Percentiles rank a stretch among this genome's conserved stretches.
These are phyloP conservation scores for Phytopythium cucurbitacearum DNA, from an alignment of 352 stramenopile genomes.

Conservation along the genomic window DNA sequence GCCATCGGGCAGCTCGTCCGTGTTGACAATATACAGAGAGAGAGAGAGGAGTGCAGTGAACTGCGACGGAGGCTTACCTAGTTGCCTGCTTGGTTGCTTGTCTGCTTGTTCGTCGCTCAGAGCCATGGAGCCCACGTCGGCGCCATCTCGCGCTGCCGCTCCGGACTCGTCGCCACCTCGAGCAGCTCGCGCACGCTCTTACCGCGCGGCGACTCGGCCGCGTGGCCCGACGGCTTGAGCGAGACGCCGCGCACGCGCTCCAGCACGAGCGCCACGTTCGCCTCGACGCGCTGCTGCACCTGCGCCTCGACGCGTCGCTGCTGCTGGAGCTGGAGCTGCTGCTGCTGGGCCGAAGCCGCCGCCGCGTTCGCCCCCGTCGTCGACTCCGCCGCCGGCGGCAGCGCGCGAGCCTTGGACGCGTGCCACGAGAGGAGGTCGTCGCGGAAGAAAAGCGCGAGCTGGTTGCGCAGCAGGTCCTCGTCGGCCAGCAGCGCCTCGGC, in stretches of 20 bases:
- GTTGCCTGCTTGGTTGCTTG: too few species aligned
- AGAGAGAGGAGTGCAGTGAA: too few species aligned
- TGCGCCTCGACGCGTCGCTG: slow-evolving; percentile 72
- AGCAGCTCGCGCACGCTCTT: slow-evolving; percentile 79
- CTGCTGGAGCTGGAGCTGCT: slow-evolving; percentile 11
- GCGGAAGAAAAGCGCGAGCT: slow-evolving; percentile 87
- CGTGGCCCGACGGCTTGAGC: slow-evolving; percentile 61
- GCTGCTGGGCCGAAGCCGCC: slow-evolving; percentile 1
- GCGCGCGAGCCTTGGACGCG: slow-evolving; percentile 76
- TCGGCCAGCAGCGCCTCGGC: slow-evolving; percentile 82
- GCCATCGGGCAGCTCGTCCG: too few species aligned
- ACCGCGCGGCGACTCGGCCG: slow-evolving; percentile 40
- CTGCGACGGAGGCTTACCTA: too few species aligned
- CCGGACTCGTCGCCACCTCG: slow-evolving; percentile 74
- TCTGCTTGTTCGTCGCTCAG: too few species aligned
- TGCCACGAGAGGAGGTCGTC: slow-evolving; percentile 88
- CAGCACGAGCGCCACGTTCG: slow-evolving; percentile 81
- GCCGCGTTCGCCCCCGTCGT: slow-evolving; percentile 20
- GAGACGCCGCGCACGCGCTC: slow-evolving; percentile 76
- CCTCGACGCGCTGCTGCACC: slow-evolving; percentile 81
- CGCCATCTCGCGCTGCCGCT: slow-evolving; percentile 83
- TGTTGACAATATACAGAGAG: too few species aligned
- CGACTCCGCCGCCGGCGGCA: slow-evolving; percentile 14
- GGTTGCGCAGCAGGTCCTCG: slow-evolving; percentile 80
- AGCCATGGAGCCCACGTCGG: slow-evolving; percentile 87